These are phyloP conservation scores for Suhomyces choctaworum DNA, from an alignment of 1,139 yeast genomes.

Conservation along the genomic window DNA sequence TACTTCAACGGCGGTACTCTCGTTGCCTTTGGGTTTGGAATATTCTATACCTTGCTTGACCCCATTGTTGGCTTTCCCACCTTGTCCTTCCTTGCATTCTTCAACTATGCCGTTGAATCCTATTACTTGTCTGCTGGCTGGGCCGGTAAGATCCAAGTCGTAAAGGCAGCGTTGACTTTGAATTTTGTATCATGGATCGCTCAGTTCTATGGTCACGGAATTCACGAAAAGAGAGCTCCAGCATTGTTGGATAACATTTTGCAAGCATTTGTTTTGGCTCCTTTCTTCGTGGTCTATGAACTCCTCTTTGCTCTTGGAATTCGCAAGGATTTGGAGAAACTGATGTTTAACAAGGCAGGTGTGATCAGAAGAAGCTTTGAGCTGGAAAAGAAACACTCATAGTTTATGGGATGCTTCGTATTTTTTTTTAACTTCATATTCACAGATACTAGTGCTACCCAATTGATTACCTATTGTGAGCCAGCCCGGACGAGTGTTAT, in stretches of 20 bases:
- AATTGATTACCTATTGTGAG: conserved; percentile 84
- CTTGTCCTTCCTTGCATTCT: conserved; percentile 39
- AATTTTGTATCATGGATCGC: conserved; percentile 70
- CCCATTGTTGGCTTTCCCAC: conserved; percentile 42
- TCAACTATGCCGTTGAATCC: conserved; percentile 39
- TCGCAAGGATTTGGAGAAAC: conserved; percentile 51
- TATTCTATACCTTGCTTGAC: conserved; percentile 47
- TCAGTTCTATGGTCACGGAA: conserved; percentile 90
- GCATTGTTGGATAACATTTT: conserved; percentile 79
- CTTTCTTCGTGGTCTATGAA: conserved; percentile 84
- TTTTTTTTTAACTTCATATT: conserved; percentile 52
- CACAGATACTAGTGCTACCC: conserved; percentile 57
- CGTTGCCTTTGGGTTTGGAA: conserved; percentile 36
- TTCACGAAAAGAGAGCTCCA: conserved; percentile 80
- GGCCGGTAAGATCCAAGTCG: conserved; percentile 23
- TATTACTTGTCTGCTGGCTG: conserved; percentile 21
- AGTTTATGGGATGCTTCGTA: conserved; percentile 22
- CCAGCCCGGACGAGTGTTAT: conserved; percentile 90
- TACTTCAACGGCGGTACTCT: conserved; percentile 42
- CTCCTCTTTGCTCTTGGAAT: conserved; percentile 66
- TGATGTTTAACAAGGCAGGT: conserved; percentile 57
- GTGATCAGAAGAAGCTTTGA: conserved; percentile 27
- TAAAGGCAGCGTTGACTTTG: conserved; percentile 32
- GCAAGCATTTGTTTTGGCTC: conserved; percentile 89
- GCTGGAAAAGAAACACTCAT: background rate